Evolutionary conservation across 805 yeast species (phyloP).

Genomic region (Candida sakaeoensis): DNA sequence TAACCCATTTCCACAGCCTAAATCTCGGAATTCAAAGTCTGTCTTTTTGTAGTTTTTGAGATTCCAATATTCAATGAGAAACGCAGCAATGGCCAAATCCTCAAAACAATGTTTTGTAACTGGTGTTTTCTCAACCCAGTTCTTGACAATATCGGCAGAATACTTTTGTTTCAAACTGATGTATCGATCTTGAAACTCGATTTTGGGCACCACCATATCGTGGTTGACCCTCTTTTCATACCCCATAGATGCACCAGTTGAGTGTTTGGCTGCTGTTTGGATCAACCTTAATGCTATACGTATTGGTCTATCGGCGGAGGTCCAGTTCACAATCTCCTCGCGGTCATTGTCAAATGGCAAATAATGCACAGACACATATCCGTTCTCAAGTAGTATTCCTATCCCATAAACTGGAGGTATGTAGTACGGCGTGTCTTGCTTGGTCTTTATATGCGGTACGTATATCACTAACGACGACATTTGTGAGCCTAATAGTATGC

Average conservation of each 20-base stretch:
- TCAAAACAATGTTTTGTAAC: slow-evolving; percentile 95
- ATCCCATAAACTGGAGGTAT: slow-evolving; percentile 83
- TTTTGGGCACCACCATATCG: slow-evolving; percentile 80
- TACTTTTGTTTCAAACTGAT: slow-evolving; percentile 77
- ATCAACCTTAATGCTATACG: slow-evolving; percentile 80
- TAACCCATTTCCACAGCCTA: slow-evolving; percentile 95
- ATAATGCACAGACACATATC: slow-evolving; percentile 67
- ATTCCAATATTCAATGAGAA: slow-evolving; percentile 82
- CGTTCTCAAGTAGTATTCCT: slow-evolving; percentile 54
- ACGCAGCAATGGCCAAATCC: slow-evolving; percentile 93
- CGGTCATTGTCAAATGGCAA: slow-evolving; percentile 47
- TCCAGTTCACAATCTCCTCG: slow-evolving; percentile 26
- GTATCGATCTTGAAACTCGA: slow-evolving; percentile 78
- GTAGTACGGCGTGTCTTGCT: slow-evolving; percentile 76
- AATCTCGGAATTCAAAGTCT: slow-evolving; percentile 71
- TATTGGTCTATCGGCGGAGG: slow-evolving; percentile 56
- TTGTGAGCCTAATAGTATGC: slow-evolving; percentile 45
- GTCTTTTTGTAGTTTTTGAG: slow-evolving; percentile 39
- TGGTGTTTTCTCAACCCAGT: slow-evolving; percentile 93
- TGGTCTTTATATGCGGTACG: slow-evolving; percentile 63
- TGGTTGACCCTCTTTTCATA: slow-evolving; percentile 86
- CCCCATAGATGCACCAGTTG: slow-evolving; percentile 78
- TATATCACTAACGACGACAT: slow-evolving; percentile 59
- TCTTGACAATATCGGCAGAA: slow-evolving; percentile 67
- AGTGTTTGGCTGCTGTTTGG: slow-evolving; percentile 79